Percentiles rank a stretch among this genome's conserved stretches.
phyloP scores from a whole-genome alignment of 2,329 filamentous ascomycete genomes.

The Chrysoporthe cubensis region DNA sequence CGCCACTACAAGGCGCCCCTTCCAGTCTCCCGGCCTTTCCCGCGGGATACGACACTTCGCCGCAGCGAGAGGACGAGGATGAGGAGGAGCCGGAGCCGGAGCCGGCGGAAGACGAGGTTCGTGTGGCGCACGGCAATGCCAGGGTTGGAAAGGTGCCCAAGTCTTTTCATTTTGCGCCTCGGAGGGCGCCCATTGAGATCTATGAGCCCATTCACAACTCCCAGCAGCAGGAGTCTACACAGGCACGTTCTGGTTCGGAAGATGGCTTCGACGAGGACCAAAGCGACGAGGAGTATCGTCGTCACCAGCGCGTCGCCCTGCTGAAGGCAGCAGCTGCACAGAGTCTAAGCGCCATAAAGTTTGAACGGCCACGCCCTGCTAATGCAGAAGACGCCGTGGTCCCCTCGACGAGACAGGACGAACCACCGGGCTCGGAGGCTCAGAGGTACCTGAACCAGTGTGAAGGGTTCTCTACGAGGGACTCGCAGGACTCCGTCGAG shows the following conservation, averaged over 20 bases:
- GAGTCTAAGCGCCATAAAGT: slow-evolving; percentile 47
- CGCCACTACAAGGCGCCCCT: slow-evolving; percentile 45
- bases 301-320: slow-evolving; percentile 42
- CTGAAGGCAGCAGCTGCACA: slow-evolving; percentile 46
- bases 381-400: slow-evolving; percentile 38
- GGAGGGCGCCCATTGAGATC: slow-evolving; percentile 8
- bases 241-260: not conserved
- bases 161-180: slow-evolving; percentile 7
- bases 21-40: slow-evolving; percentile 45
- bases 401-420: slow-evolving; percentile 38
- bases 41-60: slow-evolving; percentile 22
- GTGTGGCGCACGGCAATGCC: slow-evolving; percentile 29
- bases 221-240: not conserved
- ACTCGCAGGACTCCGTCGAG: slow-evolving; percentile 30
- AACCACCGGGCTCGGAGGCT: slow-evolving; percentile 25
- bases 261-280: slow-evolving; percentile 40
- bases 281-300: slow-evolving; percentile 41
- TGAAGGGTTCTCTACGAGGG: slow-evolving; percentile 27
- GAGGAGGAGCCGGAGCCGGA: not conserved
- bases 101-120: not conserved
- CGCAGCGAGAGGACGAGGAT: slow-evolving; percentile 14
- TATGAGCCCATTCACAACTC: slow-evolving; percentile 7
- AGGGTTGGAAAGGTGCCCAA: not conserved
- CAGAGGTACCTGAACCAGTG: slow-evolving; percentile 31
- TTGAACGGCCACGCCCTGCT: slow-evolving; percentile 33